Base-by-base conservation (phyloP, 2,329 filamentous ascomycete genomes). In the Botrytis galanthina region DNA sequence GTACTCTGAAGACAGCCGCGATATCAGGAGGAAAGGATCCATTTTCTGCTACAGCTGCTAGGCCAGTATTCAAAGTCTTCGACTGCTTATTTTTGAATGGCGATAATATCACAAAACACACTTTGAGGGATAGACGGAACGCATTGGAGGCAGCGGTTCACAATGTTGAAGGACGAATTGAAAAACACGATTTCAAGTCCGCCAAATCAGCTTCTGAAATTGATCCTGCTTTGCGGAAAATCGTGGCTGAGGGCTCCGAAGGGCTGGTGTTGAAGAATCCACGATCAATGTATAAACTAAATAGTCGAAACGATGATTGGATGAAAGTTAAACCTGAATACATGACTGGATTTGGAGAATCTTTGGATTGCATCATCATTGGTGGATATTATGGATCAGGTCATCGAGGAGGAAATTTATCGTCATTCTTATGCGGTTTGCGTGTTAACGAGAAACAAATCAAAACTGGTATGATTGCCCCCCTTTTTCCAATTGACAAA, bases 271-370 rank as follows among this genome's bases (percentile, higher is more conserved):
- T 98, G 70, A 99, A 99, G 84, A 98, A 97, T 76, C 96, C 96
- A 12, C 87, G 92, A 8, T 97, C 95, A 0, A 87, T 89, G 79
- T 99, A 99, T 81, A 88, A 90, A 10, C 86, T 98, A 16, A 97
- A 97, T 80, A 93, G 93, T 77, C 92, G 96, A 66, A 96, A 97
- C 79, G 93, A 97, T 78, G 93, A 97, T 82, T 99, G 96, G 96
- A 92, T 98, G 83, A 99, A 99, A 81, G 95, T 99, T 14, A 99
- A 99, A 80, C 96, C 96, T 1, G 96, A 99, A 76, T 99, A 99
- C 82, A 98, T 98, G 95, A 91, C 91, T 3, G 95, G 97, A 75
- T 97, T 96, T 81, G 96, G 96, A 75, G 95, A 98, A 82, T 93
- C 92, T 0, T 88, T 99, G 5, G 96, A 99, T 81, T 94, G 94